phyloP scores from a whole-genome alignment of 169 alveolate genomes.

The Plasmodium gaboni region DNA sequence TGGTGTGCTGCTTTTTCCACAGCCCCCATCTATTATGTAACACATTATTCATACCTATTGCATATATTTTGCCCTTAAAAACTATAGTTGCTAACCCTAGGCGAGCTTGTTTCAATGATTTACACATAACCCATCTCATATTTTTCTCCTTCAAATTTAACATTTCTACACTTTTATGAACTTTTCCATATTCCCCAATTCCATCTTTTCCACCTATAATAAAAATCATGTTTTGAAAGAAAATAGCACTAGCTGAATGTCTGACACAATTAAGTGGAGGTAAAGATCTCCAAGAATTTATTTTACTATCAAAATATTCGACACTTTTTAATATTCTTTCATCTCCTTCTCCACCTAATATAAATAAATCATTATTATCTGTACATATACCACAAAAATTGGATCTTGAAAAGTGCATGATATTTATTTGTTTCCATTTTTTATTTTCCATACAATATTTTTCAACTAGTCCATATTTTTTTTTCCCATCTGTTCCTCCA shows the following conservation, averaged over 20 bases:
- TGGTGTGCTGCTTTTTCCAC: not conserved
- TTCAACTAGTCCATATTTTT: slow-evolving; percentile 63
- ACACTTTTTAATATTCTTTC: slow-evolving; percentile 70
- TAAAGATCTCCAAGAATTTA: slow-evolving; percentile 64
- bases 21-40: too few species aligned
- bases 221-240: slow-evolving; percentile 44
- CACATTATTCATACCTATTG: slow-evolving; percentile 36
- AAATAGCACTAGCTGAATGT: slow-evolving; percentile 72
- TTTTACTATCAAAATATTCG: slow-evolving; percentile 70
- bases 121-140: slow-evolving; percentile 63
- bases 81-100: slow-evolving; percentile 49
- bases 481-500: slow-evolving; percentile 72
- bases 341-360: slow-evolving; percentile 76
- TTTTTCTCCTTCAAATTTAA: slow-evolving; percentile 71
- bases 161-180: slow-evolving; percentile 75
- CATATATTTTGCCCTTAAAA: slow-evolving; percentile 59
- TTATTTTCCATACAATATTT: slow-evolving; percentile 43
- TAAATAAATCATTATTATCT: slow-evolving; percentile 48
- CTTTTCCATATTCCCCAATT: slow-evolving; percentile 67
- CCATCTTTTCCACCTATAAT: slow-evolving; percentile 76
- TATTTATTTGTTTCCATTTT: slow-evolving; percentile 73
- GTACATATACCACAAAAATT: slow-evolving; percentile 75
- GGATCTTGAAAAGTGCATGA: slow-evolving; percentile 75
- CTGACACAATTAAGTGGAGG: slow-evolving; percentile 73
- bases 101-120: slow-evolving; percentile 70